Evolutionary conservation across 495 filamentous ascomycete species (phyloP), one percentile per base, ranked within the genome.

Genomic region (Daldinia decipiens): DNA sequence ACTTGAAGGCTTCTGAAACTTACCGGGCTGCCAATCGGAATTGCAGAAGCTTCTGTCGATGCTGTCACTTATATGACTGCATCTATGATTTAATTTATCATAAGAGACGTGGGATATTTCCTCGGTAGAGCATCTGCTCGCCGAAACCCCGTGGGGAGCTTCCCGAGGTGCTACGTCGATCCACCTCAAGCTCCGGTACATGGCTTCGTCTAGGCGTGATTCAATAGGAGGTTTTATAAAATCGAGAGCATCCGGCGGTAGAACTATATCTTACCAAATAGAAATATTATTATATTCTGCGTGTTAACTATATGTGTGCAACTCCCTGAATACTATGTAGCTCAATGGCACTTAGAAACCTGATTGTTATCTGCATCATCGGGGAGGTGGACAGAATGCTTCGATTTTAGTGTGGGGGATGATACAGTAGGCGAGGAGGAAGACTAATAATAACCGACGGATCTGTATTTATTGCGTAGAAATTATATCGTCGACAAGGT

Each of bases 81-180:
- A 19, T 47, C 43, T 19, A 47, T 7, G 43, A 39, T 38, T 24
- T 57, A 57, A 53, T 53, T 7, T 53, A 12, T 29, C 27, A 26
- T 21, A 38, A 38, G 19, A 58, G 34, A 15, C 13, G 15, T 47
- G 3, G 19, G 1, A 21, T 24, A 24, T 47, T 2, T 43, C 36
- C 45, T 68, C n/a, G 24, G 54, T 19, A 36, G 40, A 59, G 32
- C 2, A 43, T 4, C 24, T 43, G 32, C 24, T 26, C 47, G 13
- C 12, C 27, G 21, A 12, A 59, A 13, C 59, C 19, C 11, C 27
- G 26, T 45, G 29, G 45, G 12, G 60, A 60, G 26, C 40, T 36
- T 17, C 62, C 53, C 39, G 40, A 36, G 68, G 21, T 72, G 38
- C 40, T 52, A 68, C 65, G 51, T 57, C 31, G 61, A 50, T 52